phyloP scores from a whole-genome alignment of 2,329 filamentous ascomycete species.

The Trichoderma harzianum region DNA sequence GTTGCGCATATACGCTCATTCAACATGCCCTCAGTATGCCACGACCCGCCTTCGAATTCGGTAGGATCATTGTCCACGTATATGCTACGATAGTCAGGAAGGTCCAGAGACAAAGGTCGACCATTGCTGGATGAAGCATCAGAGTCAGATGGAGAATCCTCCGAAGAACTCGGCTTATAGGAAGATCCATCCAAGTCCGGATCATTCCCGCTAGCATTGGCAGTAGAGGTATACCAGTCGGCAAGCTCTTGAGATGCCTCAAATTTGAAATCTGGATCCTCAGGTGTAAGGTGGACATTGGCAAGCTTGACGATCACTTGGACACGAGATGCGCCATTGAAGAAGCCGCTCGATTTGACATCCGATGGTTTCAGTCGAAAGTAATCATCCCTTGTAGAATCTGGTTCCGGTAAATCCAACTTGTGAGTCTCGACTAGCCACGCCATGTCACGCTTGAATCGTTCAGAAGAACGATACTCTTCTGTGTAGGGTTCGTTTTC shows the following conservation, averaged over 20 bases:
- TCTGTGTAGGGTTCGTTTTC: conserved; percentile 19
- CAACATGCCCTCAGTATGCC: conserved; percentile 33
- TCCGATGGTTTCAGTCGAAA: conserved; percentile 21
- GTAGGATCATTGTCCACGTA: background rate
- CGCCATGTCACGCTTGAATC: conserved; percentile 24
- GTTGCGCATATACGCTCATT: conserved; percentile 65
- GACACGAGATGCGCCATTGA: conserved; percentile 34
- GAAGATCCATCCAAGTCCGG: background rate
- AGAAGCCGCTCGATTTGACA: conserved; percentile 31
- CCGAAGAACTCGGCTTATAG: background rate
- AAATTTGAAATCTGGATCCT: conserved; percentile 40
- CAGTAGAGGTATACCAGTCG: background rate
- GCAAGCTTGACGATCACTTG: conserved; percentile 64
- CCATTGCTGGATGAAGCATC: background rate
- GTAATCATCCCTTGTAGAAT: background rate
- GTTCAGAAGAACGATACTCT: conserved; percentile 23
- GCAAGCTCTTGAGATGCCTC: background rate
- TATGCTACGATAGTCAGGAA: background rate
- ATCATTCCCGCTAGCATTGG: background rate
- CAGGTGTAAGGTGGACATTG: conserved; percentile 58
- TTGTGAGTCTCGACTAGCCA: conserved; percentile 32
- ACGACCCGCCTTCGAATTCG: conserved; percentile 49
- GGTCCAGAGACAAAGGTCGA: background rate
- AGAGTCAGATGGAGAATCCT: background rate
- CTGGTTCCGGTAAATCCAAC: conserved; percentile 20